These are phyloP conservation scores for Prosopis cineraria DNA, from an alignment of 306 rosid genomes.

Conservation along the genomic window DNA sequence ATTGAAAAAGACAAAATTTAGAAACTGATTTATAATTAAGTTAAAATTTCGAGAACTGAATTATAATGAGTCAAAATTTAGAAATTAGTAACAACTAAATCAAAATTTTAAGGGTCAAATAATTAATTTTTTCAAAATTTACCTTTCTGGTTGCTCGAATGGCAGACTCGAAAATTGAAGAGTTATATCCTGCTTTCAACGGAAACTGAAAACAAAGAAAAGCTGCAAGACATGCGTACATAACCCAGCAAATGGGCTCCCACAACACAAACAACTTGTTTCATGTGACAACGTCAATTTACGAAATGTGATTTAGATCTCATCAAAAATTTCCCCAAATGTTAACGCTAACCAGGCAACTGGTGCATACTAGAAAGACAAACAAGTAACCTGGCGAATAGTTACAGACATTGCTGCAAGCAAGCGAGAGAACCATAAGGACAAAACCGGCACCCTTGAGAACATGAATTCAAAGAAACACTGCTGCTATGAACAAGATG, in stretches of 20 bases:
- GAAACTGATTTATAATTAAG: too few relatives aligned
- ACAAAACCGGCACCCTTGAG: constrained; percentile 63
- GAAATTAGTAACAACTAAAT: too few relatives aligned
- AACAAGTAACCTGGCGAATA: constrained; percentile 51
- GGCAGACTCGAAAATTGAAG: too few relatives aligned
- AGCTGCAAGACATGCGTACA: constrained; percentile 23
- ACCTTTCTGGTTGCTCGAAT: too few relatives aligned
- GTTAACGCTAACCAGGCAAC: constrained; percentile 48
- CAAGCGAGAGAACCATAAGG: constrained; percentile 47
- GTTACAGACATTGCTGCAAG: constrained; percentile 74
- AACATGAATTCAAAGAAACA: constrained; percentile 55
- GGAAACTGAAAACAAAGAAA: constrained; percentile 16
- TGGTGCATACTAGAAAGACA: constrained; percentile 51
- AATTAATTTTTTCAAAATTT: too few relatives aligned
- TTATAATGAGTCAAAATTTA: too few relatives aligned
- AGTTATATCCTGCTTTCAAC: too few relatives aligned
- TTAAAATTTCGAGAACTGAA: too few relatives aligned
- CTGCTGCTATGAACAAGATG: constrained; percentile 69
- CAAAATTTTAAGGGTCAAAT: too few relatives aligned
- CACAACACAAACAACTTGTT: constrained; percentile 57
- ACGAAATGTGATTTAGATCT: constrained; percentile 46
- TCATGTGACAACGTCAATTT: constrained; percentile 46
- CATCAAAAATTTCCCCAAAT: constrained; percentile 58
- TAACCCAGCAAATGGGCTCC: constrained; percentile 27
- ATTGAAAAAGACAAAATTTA: too few relatives aligned